Base-by-base conservation (phyloP, 768 basidiomycete species). In the Rhodotorula babjevae region DNA sequence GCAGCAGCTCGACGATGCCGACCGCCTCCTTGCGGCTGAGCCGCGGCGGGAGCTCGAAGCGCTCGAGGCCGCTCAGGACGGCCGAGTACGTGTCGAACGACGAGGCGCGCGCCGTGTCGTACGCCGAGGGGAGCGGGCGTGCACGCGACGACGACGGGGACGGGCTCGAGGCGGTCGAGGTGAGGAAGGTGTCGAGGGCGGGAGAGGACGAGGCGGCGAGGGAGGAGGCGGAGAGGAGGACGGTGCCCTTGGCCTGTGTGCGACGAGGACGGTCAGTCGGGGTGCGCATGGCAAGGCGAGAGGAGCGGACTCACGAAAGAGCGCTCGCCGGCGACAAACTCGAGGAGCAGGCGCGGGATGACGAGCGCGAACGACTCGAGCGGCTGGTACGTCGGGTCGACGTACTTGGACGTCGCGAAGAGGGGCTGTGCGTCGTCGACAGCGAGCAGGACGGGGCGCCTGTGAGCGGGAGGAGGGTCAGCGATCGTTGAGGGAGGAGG, bases 331-430 rank as follows among this genome's bases (percentile, higher is more conserved):
- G 71, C 66, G 36, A 69, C 47, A 50, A 55, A 72, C 27, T 69
- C 68, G 47, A 76, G 69, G 27, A 76, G 66, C 23, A 73, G 49
- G 19, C 75, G 75, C 6, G 75, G 75, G 23, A 76, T 63, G 59
- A 69, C 62, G 46, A 76, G 75, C 19, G 55, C 50, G 69, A 61
- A 73, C 3, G 75, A 7, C 53, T 76, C 71, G 61, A 76, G 21
- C 2, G 58, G 21, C 36, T 64, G 36, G 75, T 76, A 76, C 15
- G 64, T 62, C 23, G 75, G 75, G 63, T 72, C 68, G 63, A 72
- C 57, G 61, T 73, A 73, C 18, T 14, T 11, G 9, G 66, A 52
- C 31, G 60, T 65, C 46, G 63, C 53, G 47, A 76, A 76, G 40
- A 76, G 66, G 18, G 66, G 44, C 50, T 76, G 71, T 23, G 55